Conservation (phyloP, 208 protist genomes). For the Trypanosoma platydactyli region DNA sequence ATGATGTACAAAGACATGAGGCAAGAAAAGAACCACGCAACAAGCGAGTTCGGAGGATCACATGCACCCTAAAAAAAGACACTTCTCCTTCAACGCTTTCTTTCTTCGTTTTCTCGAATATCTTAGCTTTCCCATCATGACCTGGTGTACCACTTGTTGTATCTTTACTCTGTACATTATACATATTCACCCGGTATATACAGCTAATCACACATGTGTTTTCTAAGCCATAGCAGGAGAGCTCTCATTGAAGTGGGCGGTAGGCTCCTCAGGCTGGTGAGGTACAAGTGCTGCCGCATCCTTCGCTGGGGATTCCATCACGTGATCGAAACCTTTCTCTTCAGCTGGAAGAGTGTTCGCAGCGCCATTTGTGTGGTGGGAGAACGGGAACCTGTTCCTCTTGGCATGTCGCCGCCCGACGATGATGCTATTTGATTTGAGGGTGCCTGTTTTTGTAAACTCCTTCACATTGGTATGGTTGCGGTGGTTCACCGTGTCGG, state of each 20-base stretch:
- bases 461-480: conserved; percentile 61
- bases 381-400: conserved; percentile 55
- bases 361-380: conserved; percentile 2
- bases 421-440: conserved; percentile 62
- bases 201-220: background rate
- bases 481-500: conserved; percentile 60
- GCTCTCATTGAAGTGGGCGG: background rate
- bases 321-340: too few species aligned
- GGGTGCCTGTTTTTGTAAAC: conserved; percentile 55
- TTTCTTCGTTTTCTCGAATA: background rate
- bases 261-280: background rate
- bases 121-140: too few species aligned
- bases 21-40: conserved; percentile 9
- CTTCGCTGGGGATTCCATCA: too few species aligned
- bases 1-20: conserved; percentile 21
- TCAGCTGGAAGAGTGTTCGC: background rate
- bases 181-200: too few species aligned
- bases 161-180: too few species aligned
- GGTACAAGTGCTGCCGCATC: background rate
- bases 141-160: too few species aligned
- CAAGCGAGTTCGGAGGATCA: background rate
- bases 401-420: conserved; percentile 66
- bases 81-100: background rate
- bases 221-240: background rate
- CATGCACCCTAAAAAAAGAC: conserved; percentile 2